phyloP scores from a whole-genome alignment of 2,329 filamentous ascomycete genomes.

The Hypoxylon sp. region DNA sequence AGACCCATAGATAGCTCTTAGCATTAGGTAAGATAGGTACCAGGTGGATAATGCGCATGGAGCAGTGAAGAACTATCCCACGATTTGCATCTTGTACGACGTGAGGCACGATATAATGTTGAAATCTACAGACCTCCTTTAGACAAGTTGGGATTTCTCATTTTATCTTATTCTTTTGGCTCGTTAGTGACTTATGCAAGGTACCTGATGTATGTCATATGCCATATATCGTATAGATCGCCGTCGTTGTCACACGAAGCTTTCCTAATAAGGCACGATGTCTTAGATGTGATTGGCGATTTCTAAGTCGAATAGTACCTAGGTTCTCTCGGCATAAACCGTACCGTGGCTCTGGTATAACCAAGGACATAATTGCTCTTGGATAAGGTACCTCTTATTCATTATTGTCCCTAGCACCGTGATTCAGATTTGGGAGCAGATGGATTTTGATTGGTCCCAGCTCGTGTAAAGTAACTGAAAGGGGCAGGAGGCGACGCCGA shows the following conservation, averaged over 20 bases:
- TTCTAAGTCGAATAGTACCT: not conserved
- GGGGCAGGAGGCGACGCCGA: slow-evolving; percentile 33
- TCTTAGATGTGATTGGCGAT: not conserved
- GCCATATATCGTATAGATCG: not conserved
- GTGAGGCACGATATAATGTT: too few species aligned
- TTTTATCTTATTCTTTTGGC: too few species aligned
- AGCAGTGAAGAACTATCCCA: too few species aligned
- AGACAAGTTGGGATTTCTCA: too few species aligned
- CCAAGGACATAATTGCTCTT: not conserved
- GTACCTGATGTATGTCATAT: not conserved
- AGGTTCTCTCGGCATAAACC: not conserved
- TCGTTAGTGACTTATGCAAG: too few species aligned
- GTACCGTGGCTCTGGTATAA: not conserved
- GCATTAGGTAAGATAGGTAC: too few species aligned
- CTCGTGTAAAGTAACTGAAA: slow-evolving; percentile 14
- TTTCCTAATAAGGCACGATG: not conserved
- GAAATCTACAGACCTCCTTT: too few species aligned
- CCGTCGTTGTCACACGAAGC: not conserved
- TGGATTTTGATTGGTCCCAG: slow-evolving; percentile 2
- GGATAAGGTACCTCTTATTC: not conserved
- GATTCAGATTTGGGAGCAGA: not conserved
- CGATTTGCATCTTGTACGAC: too few species aligned
- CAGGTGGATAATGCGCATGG: too few species aligned
- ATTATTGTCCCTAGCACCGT: not conserved
- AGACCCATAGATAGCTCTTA: too few species aligned